Evolutionary conservation across 371 early-diverging fungal genomes (phyloP).

Genomic region (Apophysomyces variabilis): DNA sequence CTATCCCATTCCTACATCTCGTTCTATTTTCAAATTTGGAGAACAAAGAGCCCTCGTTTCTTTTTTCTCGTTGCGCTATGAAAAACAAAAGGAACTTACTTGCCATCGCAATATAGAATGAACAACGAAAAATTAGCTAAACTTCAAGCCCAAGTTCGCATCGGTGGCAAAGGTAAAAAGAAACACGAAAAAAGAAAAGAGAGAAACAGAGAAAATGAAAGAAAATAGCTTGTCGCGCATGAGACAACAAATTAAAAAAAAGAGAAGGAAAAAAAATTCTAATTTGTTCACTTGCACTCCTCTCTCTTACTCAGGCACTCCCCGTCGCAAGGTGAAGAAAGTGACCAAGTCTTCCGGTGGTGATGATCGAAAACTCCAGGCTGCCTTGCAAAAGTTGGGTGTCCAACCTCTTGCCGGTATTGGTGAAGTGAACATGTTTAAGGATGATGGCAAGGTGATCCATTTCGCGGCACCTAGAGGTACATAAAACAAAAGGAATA

Average conservation of each 20-base stretch:
- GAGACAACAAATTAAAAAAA: no score
- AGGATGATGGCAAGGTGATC: slow-evolving; percentile 87
- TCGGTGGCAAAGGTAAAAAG: slow-evolving; percentile 83
- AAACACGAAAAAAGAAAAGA: no score
- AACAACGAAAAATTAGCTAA: slow-evolving; percentile 95
- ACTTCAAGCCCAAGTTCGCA: slow-evolving; percentile 91
- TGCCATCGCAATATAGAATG: slow-evolving; percentile 54
- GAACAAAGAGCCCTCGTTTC: no score
- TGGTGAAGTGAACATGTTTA: slow-evolving; percentile 98
- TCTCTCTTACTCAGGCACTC: slow-evolving; percentile 72
- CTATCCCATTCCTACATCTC: no score
- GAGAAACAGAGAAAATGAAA: background rate
- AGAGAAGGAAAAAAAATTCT: no score
- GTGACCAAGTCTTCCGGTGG: slow-evolving; percentile 63
- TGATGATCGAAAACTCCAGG: slow-evolving; percentile 91
- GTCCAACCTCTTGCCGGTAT: slow-evolving; percentile 80
- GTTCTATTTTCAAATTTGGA: no score
- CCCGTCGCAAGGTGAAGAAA: slow-evolving; percentile 78
- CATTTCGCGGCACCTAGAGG: slow-evolving; percentile 90
- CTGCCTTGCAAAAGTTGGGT: slow-evolving; percentile 88
- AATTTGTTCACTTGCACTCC: background rate
- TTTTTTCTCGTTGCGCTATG: background rate
- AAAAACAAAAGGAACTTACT: background rate
- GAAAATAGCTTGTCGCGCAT: no score
- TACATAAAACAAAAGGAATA: slow-evolving; percentile 33